phyloP scores from a whole-genome alignment of 345 rosid genomes.

The Noccaea bulbosa region DNA sequence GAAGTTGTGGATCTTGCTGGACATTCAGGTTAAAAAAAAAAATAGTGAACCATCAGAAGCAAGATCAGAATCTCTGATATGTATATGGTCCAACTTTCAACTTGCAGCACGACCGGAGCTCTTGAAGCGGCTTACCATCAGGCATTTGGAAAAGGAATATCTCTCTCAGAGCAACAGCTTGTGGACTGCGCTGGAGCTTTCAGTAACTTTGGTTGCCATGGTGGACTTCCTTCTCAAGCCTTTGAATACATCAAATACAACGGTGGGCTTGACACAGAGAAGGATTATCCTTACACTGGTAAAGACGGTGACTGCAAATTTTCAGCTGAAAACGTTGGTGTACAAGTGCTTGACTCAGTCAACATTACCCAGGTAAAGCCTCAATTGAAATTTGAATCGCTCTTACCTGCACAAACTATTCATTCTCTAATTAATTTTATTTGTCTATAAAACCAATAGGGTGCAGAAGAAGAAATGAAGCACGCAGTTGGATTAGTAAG shows the following conservation, averaged over 20 bases:
- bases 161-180: slow-evolving; percentile 89
- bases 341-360: slow-evolving; percentile 66
- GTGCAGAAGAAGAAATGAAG: slow-evolving; percentile 85
- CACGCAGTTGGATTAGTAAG: slow-evolving; percentile 79
- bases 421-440: background rate
- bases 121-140: slow-evolving; percentile 95
- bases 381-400: background rate
- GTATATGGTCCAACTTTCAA: background rate
- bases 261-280: slow-evolving; percentile 93
- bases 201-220: slow-evolving; percentile 81
- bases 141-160: slow-evolving; percentile 76
- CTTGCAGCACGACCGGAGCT: slow-evolving; percentile 83
- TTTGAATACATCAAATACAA: slow-evolving; percentile 90
- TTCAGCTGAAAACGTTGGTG: slow-evolving; percentile 76
- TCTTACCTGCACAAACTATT: background rate
- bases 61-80: background rate
- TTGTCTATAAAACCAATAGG: slow-evolving; percentile 44
- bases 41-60: background rate
- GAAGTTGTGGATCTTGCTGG: slow-evolving; percentile 98
- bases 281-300: slow-evolving; percentile 75
- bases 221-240: slow-evolving; percentile 96
- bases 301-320: slow-evolving; percentile 68
- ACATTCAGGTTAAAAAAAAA: slow-evolving; percentile 80
- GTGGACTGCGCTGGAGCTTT: slow-evolving; percentile 89
- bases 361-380: slow-evolving; percentile 76